These are phyloP conservation scores for Boletus reticulatus DNA, from an alignment of 768 basidiomycete species.

Conservation along the genomic window DNA sequence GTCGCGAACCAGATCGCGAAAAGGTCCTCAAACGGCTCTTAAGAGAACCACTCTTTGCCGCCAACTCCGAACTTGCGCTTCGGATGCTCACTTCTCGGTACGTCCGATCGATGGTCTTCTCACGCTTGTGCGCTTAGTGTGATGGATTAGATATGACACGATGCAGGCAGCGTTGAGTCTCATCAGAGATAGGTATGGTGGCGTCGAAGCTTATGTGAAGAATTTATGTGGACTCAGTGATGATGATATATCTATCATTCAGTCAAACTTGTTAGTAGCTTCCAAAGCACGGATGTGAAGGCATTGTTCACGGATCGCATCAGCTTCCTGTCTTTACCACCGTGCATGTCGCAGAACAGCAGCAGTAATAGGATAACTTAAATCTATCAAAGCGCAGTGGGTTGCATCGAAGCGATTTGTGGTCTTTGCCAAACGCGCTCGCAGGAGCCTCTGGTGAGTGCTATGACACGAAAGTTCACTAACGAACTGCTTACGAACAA, in stretches of 20 bases:
- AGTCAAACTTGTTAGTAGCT: slow-evolving; percentile 50
- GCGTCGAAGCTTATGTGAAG: slow-evolving; percentile 62
- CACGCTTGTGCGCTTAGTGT: background rate
- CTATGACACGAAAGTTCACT: too few species aligned
- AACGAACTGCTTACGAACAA: too few species aligned
- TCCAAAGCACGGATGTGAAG: slow-evolving; percentile 32
- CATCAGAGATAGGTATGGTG: slow-evolving; percentile 62
- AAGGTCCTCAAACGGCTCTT: slow-evolving; percentile 66
- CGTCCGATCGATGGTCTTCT: background rate
- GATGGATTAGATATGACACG: slow-evolving; percentile 54
- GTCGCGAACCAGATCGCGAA: slow-evolving; percentile 74
- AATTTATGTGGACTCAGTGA: slow-evolving; percentile 55
- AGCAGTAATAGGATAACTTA: background rate
- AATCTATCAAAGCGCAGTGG: background rate
- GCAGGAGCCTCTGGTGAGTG: too few species aligned
- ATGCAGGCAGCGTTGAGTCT: slow-evolving; percentile 71
- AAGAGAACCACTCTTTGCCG: slow-evolving; percentile 71
- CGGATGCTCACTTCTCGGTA: slow-evolving; percentile 83
- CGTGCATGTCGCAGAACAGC: background rate
- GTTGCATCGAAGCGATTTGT: too few species aligned
- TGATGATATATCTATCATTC: slow-evolving; percentile 60
- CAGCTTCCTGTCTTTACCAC: background rate
- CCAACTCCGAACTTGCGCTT: slow-evolving; percentile 71
- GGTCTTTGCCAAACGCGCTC: too few species aligned
- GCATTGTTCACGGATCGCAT: background rate